These are phyloP conservation scores for Globisporangium abappressorium DNA, from an alignment of 352 stramenopile species.

Conservation along the genomic window DNA sequence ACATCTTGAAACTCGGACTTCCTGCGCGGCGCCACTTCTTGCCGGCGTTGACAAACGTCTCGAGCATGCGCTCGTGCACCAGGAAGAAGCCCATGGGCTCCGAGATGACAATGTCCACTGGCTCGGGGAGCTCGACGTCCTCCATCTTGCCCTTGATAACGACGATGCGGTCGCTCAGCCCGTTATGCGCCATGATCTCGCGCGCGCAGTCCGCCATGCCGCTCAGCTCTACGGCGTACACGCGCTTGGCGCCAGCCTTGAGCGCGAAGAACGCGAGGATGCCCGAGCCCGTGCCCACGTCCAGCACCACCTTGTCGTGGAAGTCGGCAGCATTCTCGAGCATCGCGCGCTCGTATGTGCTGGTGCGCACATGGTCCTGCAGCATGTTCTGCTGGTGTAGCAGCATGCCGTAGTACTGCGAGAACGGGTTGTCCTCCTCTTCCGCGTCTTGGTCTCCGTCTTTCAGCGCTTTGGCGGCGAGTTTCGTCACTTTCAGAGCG, in stretches of 20 bases:
- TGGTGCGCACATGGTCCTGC: conserved; percentile 98
- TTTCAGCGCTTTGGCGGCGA: background rate
- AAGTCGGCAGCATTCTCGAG: conserved; percentile 95
- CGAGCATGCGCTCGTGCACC: conserved; percentile 98
- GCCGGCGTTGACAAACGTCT: conserved; percentile 94
- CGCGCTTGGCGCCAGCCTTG: conserved; percentile 95
- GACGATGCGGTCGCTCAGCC: conserved; percentile 93
- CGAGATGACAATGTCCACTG: conserved; percentile 98
- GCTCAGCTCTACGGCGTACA: conserved; percentile 95
- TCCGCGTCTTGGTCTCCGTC: conserved; percentile 11
- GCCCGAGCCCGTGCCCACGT: conserved; percentile 98
- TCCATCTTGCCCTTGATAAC: conserved; percentile 98
- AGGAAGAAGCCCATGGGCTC: conserved; percentile 99
- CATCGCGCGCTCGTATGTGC: conserved; percentile 98
- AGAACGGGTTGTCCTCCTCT: conserved; percentile 90
- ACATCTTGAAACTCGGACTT: conserved; percentile 87
- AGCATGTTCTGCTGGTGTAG: conserved; percentile 99
- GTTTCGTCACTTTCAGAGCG: background rate
- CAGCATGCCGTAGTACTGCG: conserved; percentile 94
- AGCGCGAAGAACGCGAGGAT: conserved; percentile 98
- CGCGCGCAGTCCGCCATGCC: conserved; percentile 97
- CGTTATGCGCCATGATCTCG: conserved; percentile 93
- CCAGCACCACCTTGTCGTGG: conserved; percentile 97
- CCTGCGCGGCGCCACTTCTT: conserved; percentile 93
- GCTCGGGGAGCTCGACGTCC: conserved; percentile 93